Percentiles rank a stretch among this genome's conserved stretches.
Conservation (phyloP, 306 rosid genomes). For the Coriaria nepalensis region DNA sequence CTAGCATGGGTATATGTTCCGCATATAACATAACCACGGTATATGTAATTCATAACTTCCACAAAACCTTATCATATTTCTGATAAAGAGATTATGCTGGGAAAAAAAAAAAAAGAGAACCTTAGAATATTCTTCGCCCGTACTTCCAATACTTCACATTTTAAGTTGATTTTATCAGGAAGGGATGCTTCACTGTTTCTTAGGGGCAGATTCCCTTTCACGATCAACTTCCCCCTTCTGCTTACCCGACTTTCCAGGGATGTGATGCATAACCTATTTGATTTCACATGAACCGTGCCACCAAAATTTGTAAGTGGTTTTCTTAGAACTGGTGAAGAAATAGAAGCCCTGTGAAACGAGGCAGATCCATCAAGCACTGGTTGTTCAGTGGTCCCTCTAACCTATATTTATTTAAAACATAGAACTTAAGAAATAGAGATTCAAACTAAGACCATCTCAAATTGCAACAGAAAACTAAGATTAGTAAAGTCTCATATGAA, state of each 20-base stretch:
- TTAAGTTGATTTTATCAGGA: conserved; percentile 70
- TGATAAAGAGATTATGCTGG: not conserved
- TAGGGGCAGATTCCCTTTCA: conserved; percentile 92
- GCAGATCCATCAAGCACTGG: conserved; percentile 86
- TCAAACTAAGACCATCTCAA: conserved; percentile 7
- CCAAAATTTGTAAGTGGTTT: conserved; percentile 70
- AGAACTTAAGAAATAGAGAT: conserved; percentile 9
- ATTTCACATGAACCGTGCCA: conserved; percentile 70
- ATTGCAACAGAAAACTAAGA: not conserved
- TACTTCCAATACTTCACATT: conserved; percentile 83
- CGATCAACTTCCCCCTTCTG: conserved; percentile 66
- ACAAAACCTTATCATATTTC: not conserved
- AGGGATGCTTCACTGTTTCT: conserved; percentile 62
- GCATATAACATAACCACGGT: not conserved
- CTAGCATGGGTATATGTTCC: not conserved
- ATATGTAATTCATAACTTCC: not conserved
- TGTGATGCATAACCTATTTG: conserved; percentile 69
- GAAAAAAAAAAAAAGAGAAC: conserved; percentile 24
- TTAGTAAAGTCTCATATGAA: conserved; percentile 2
- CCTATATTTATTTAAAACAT: conserved; percentile 37
- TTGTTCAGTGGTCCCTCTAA: conserved; percentile 80
- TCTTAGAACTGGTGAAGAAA: conserved; percentile 76
- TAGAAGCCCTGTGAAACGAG: conserved; percentile 71
- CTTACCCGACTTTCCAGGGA: conserved; percentile 82
- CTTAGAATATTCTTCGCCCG: conserved; percentile 63